Evolutionary conservation across 116 monocot genomes (phyloP), one percentile per base, ranked within the genome.

Genomic region (Zostera marina): DNA sequence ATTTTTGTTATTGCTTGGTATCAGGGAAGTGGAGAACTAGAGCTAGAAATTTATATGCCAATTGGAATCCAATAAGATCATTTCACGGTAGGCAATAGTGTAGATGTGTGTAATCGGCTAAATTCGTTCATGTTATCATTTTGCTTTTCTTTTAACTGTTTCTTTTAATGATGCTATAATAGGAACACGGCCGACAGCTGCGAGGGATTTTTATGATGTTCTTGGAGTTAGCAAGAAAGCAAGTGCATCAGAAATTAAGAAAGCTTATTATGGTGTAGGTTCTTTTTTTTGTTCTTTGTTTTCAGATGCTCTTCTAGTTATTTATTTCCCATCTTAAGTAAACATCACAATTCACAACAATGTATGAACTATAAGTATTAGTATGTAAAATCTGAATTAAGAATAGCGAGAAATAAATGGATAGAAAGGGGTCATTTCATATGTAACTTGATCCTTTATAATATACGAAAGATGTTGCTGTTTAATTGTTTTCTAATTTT

Each of bases 181-280:
- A 90, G 90, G 73, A 43, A 78, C 84, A 15, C 61, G 72, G 19
- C 9, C 75, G 3, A 42, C 74, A 63, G 41, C 51, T 48, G 76
- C 64, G 3, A 90, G 67, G 60, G 84, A 90, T 70, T 90, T 78
- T 58, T 90, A 90, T 44, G 81, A 84, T 41, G 76, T 84, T 11
- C 84, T 90, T 32, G 90, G 84, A 54, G 81, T 90, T 53, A 81
- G 72, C 66, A 90, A 84, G 72, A 66, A 72, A 54, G 78, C 90
- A 22, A 81, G 53, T 64, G 69, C 83, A 44, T 76, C 79, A n/a
- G 90, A 90, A 26, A 90, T 90, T 12, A 90, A 90, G 72, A 90
- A 81, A 61, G 84, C 90, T 22, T 90, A 84, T 56, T 90, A 90
- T 61, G 81, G 51, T 72, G 90, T 90, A 68, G 19, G 74, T 59